Base-by-base conservation (phyloP, 2,329 filamentous ascomycete genomes). In the Xylaria sp. region DNA sequence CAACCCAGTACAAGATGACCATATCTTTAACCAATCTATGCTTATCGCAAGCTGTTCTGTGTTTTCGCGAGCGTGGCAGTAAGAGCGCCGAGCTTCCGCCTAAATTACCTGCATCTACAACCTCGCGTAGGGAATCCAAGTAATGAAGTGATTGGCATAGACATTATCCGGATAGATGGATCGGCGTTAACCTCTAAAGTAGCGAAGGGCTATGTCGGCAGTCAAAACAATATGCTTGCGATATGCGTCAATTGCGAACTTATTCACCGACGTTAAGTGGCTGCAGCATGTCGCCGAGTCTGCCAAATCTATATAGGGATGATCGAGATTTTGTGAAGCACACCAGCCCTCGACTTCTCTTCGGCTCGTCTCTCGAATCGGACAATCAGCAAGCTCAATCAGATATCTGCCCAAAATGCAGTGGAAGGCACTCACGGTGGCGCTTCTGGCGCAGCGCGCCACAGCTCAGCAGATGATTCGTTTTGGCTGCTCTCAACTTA, bases 401-500 rank as follows among this genome's bases (percentile, higher is more conserved):
- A 39, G 25, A 46, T 31, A 51, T 37, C 25, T n/a, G 39, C 10
- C 54, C 62, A 73, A 66, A 59, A 76, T 76, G 75, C 67, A 74
- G 52, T 74, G 71, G 75, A 71, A 62, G 48, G 28, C 63, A 20
- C 51, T 74, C 31, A 57, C 69, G 34, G 63, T 69, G 1, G 65
- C 67, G 67, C 74, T 76, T 9, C 63, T 74, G 12, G 72, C 73
- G 68, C 72, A 71, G 25, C 54, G 28, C 15, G 56, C 62, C 34
- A 61, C 54, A 6, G 69, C 73, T 10, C 75, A 76, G 80, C 82
- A 69, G 78, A 84, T 72, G 78, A 76, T 78, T 55, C 75, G 76
- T 8, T 78, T 77, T 44, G 70, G 73, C n/a, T 78, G 76, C 69
- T 78, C 76, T 44, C 75, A 77, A 65, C 73, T 78, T 20, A 74